phyloP scores from a whole-genome alignment of 2,329 filamentous ascomycete genomes.

The Colletotrichum lupini region DNA sequence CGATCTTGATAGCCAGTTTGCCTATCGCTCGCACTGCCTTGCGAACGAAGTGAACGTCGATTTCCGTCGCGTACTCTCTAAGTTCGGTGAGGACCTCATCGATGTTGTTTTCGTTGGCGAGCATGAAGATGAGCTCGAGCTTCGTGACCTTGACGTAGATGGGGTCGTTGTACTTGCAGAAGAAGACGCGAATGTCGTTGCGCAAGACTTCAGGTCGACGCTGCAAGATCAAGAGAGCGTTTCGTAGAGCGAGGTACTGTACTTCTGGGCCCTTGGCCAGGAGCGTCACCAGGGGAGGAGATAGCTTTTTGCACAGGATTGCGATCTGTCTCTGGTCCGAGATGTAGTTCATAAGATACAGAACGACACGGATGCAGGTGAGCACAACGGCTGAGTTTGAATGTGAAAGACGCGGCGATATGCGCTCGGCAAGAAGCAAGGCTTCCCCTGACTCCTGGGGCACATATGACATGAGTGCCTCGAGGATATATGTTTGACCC shows the following conservation, averaged over 20 bases:
- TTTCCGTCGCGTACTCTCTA: slow-evolving; percentile 96
- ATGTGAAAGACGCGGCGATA: slow-evolving; percentile 94
- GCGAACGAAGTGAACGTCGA: slow-evolving; percentile 97
- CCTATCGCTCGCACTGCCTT: slow-evolving; percentile 98
- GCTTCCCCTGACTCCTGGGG: slow-evolving; percentile 92
- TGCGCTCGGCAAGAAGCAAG: slow-evolving; percentile 88
- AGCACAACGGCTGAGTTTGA: slow-evolving; percentile 97
- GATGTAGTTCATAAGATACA: slow-evolving; percentile 99
- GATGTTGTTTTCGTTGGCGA: slow-evolving; percentile 95
- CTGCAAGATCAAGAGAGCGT: slow-evolving; percentile 93
- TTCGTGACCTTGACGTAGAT: slow-evolving; percentile 99
- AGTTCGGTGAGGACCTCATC: slow-evolving; percentile 93
- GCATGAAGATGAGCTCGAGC: slow-evolving; percentile 98
- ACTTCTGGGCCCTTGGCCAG: slow-evolving; percentile 97
- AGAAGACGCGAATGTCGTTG: slow-evolving; percentile 98
- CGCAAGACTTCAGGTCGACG: slow-evolving; percentile 90
- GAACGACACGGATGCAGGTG: slow-evolving; percentile 93
- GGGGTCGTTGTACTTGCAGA: slow-evolving; percentile 99
- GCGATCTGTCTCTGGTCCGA: slow-evolving; percentile 89
- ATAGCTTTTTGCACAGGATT: slow-evolving; percentile 89
- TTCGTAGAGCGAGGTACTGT: slow-evolving; percentile 95
- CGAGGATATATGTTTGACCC: slow-evolving; percentile 98
- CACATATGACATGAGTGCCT: slow-evolving; percentile 97
- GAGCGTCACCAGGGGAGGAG: slow-evolving; percentile 92
- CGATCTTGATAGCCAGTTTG: slow-evolving; percentile 98